These are phyloP conservation scores for Raffaelea albimanens DNA, from an alignment of 2,329 filamentous ascomycete species.

Conservation along the genomic window DNA sequence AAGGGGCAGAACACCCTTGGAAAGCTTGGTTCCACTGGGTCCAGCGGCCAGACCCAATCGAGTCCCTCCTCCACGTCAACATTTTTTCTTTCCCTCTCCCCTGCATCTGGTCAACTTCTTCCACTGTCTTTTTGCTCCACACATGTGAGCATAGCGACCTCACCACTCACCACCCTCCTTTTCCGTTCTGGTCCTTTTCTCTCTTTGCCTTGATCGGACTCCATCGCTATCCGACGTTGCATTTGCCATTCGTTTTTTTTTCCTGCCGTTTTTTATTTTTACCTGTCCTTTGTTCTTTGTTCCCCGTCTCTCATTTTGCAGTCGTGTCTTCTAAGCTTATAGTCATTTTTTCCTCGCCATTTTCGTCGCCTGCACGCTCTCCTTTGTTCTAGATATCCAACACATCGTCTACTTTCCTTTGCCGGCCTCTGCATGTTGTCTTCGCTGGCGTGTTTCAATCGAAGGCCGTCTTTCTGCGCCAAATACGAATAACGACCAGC, in stretches of 20 bases:
- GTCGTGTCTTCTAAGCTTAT: too few relatives aligned
- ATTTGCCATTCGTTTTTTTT: background rate
- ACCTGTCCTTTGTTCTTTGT: background rate
- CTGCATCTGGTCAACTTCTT: background rate
- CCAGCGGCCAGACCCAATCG: too few relatives aligned
- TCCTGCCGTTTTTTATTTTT: background rate
- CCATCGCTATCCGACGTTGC: conserved; percentile 1
- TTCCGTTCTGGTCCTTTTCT: background rate
- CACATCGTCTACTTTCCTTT: background rate
- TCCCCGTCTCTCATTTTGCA: background rate
- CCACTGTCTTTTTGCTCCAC: too few relatives aligned
- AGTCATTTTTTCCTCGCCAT: background rate
- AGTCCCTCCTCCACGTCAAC: background rate
- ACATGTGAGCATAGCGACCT: background rate
- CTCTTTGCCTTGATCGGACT: background rate
- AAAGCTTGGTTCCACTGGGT: too few relatives aligned
- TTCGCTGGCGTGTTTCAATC: too few relatives aligned
- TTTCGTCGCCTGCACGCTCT: conserved; percentile 1
- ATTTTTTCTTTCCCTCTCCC: background rate
- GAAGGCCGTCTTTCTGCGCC: too few relatives aligned
- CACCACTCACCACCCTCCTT: background rate
- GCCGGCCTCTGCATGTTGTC: too few relatives aligned
- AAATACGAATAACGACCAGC: background rate
- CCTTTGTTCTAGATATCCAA: background rate
- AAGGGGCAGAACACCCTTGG: too few relatives aligned